phyloP scores from a whole-genome alignment of 2,329 filamentous ascomycete genomes.

The Arthroderma uncinatum region DNA sequence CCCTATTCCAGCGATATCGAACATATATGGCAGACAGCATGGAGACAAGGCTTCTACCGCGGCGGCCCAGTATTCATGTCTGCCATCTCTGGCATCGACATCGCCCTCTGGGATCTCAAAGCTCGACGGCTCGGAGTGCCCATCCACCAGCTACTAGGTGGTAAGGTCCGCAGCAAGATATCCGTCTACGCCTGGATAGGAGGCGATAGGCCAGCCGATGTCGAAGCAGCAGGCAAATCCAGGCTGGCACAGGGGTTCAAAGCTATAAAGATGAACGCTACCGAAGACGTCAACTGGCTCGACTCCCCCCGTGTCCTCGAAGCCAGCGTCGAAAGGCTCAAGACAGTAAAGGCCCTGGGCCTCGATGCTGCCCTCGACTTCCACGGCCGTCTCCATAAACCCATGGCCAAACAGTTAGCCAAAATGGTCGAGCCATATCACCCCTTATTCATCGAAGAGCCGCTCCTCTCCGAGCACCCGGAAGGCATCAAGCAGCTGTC shows the following conservation, averaged over 20 bases:
- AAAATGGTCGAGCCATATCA: slow-evolving; percentile 54
- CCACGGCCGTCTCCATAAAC: slow-evolving; percentile 64
- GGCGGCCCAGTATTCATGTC: slow-evolving; percentile 73
- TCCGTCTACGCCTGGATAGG: slow-evolving; percentile 72
- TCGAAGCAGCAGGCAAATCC: slow-evolving; percentile 48
- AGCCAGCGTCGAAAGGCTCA: slow-evolving; percentile 54
- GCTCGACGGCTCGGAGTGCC: slow-evolving; percentile 53
- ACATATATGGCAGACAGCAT: slow-evolving; percentile 66
- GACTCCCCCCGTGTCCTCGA: slow-evolving; percentile 57
- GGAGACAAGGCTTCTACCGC: slow-evolving; percentile 62
- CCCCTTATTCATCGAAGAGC: slow-evolving; percentile 68
- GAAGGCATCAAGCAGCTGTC: slow-evolving; percentile 54
- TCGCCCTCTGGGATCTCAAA: slow-evolving; percentile 70
- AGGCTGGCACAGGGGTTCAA: slow-evolving; percentile 33
- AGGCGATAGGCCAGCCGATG: slow-evolving; percentile 57
- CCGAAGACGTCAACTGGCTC: slow-evolving; percentile 64
- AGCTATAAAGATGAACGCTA: slow-evolving; percentile 65
- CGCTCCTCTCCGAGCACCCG: slow-evolving; percentile 57
- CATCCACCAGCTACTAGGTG: slow-evolving; percentile 62
- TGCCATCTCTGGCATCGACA: slow-evolving; percentile 65
- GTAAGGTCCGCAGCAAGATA: slow-evolving; percentile 57
- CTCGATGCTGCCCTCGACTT: slow-evolving; percentile 68
- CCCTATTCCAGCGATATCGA: slow-evolving; percentile 53
- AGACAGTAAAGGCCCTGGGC: slow-evolving; percentile 56
- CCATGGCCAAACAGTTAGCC: slow-evolving; percentile 70